Evolutionary conservation across 129 eudicot genomes (phyloP).

Genomic region (Artemisia argyi): DNA sequence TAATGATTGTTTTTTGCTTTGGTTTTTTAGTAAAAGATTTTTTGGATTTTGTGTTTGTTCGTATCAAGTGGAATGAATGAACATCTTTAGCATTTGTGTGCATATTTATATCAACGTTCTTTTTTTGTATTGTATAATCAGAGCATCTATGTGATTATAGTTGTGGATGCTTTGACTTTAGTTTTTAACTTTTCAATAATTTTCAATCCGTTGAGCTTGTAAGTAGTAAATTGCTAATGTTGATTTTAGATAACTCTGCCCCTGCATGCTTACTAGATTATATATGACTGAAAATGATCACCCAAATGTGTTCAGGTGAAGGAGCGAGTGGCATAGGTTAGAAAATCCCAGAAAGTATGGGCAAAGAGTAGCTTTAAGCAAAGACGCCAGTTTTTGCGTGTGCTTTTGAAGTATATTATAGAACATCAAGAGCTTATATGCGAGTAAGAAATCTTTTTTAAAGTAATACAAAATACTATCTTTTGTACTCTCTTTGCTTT

Average conservation of each 20-base stretch:
- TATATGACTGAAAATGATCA: slow-evolving; percentile 16
- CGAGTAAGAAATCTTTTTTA: slow-evolving; percentile 56
- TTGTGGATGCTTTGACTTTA: slow-evolving; percentile 6
- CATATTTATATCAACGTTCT: neutral
- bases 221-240: too few species aligned
- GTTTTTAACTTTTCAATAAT: neutral
- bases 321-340: slow-evolving; percentile 86
- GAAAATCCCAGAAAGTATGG: slow-evolving; percentile 89
- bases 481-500: neutral
- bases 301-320: slow-evolving; percentile 51
- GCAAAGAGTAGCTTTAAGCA: slow-evolving; percentile 96
- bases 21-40: too few species aligned
- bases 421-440: slow-evolving; percentile 98
- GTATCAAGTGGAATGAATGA: neutral
- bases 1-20: too few species aligned
- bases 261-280: slow-evolving; percentile 21
- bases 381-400: slow-evolving; percentile 92
- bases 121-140: slow-evolving; percentile 9
- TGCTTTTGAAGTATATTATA: slow-evolving; percentile 87
- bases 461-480: neutral
- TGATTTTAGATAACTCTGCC: slow-evolving; percentile 3
- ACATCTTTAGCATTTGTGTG: neutral
- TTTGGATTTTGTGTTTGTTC: too few species aligned
- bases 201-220: neutral
- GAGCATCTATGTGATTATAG: slow-evolving; percentile 7